These are phyloP conservation scores for Tetraselmis chui DNA, from an alignment of 139 green algal genomes.

Conservation along the genomic window DNA sequence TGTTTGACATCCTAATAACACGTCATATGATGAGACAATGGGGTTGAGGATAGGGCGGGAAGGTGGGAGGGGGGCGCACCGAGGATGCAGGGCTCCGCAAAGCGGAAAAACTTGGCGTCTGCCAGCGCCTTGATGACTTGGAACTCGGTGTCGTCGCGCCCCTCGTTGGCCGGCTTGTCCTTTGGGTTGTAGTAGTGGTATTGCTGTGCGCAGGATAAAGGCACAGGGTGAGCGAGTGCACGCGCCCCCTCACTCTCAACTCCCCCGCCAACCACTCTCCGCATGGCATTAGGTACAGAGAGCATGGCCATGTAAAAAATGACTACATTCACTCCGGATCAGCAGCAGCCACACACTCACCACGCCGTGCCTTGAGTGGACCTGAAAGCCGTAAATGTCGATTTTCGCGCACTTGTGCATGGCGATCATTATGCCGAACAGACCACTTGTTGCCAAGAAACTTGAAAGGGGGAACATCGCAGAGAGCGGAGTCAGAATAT, in stretches of 20 bases:
- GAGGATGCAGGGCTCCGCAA: slow-evolving; percentile 8
- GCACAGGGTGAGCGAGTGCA: too few relatives aligned
- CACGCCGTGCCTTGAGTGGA: slow-evolving; percentile 9
- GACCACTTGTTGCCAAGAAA: slow-evolving; percentile 4
- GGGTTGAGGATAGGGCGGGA: too few relatives aligned
- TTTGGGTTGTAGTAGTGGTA: slow-evolving; percentile 17
- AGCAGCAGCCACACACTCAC: too few relatives aligned
- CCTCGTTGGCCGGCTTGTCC: slow-evolving; percentile 11
- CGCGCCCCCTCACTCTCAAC: too few relatives aligned
- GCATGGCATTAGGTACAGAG: too few relatives aligned
- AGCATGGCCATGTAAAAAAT: too few relatives aligned
- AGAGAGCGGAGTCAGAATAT: background rate
- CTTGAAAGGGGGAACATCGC: background rate
- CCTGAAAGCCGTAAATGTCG: slow-evolving; percentile 7
- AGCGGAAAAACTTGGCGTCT: background rate
- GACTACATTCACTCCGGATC: too few relatives aligned
- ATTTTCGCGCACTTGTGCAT: slow-evolving; percentile 6
- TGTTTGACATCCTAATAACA: too few relatives aligned
- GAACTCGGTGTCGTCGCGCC: slow-evolving; percentile 8
- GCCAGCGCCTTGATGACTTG: slow-evolving; percentile 5
- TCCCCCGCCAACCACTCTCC: too few relatives aligned
- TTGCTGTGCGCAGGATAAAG: too few relatives aligned
- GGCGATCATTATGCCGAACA: slow-evolving; percentile 9
- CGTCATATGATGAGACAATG: too few relatives aligned
- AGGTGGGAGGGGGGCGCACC: background rate